Evolutionary conservation across 352 stramenopile species (phyloP).

Genomic region (Globisporangium apiculatum): DNA sequence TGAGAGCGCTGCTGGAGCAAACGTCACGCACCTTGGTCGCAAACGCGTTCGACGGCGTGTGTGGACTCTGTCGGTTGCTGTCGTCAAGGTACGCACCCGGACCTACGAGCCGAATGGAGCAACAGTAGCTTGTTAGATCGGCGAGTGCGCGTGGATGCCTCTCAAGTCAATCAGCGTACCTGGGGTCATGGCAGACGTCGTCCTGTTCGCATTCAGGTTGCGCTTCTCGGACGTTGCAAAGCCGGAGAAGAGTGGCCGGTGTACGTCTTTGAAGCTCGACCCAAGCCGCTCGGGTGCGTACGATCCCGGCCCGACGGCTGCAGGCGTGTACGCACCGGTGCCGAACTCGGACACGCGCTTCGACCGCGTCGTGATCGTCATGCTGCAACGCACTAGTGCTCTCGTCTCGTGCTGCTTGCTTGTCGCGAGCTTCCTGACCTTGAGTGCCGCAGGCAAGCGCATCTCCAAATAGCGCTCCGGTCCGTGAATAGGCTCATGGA

Average conservation of each 20-base stretch:
- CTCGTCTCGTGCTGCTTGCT: background rate
- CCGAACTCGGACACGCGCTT: conserved; percentile 65
- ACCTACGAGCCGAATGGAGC: conserved; percentile 14
- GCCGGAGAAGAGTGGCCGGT: conserved; percentile 45
- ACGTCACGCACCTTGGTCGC: conserved; percentile 41
- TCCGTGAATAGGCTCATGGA: too few relatives aligned
- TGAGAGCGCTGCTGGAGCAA: too few relatives aligned
- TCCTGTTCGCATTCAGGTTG: conserved; percentile 76
- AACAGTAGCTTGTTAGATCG: too few relatives aligned
- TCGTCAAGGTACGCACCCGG: conserved; percentile 50
- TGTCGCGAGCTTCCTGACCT: background rate
- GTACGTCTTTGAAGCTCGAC: conserved; percentile 40
- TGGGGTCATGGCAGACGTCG: conserved; percentile 67
- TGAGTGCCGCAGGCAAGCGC: background rate
- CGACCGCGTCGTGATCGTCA: conserved; percentile 77
- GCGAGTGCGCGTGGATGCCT: too few relatives aligned
- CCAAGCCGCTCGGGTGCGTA: conserved; percentile 43
- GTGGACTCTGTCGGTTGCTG: conserved; percentile 10
- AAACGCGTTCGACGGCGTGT: conserved; percentile 51
- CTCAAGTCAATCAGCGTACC: conserved; percentile 12
- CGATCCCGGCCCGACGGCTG: conserved; percentile 52
- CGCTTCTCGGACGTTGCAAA: conserved; percentile 66
- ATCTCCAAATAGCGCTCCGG: too few relatives aligned
- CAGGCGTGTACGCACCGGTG: conserved; percentile 27
- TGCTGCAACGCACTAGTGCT: conserved; percentile 10